A percentile compares a stretch with the other conserved stretches of the same genome.
phyloP scores from a whole-genome alignment of 306 rosid genomes.

The Cicer chorassanicum region DNA sequence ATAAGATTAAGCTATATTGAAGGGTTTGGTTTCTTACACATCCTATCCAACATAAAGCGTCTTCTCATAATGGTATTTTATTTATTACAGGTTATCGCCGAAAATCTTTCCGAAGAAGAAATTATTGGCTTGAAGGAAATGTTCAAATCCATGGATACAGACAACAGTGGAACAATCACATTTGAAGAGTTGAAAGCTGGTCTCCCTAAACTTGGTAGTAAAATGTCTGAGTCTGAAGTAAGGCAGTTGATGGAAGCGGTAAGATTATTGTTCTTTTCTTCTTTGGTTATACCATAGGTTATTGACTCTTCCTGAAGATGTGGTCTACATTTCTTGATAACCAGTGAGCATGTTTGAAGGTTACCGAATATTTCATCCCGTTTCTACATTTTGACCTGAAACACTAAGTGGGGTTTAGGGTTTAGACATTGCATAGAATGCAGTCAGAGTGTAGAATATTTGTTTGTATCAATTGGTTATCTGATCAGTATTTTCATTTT shows the following conservation, averaged over 20 bases:
- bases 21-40: conserved; percentile 32
- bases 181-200: conserved; percentile 95
- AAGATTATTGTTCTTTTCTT: conserved; percentile 43
- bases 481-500: conserved; percentile 1
- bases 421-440: conserved; percentile 11
- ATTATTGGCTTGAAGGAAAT: conserved; percentile 95
- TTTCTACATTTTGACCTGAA: conserved; percentile 28
- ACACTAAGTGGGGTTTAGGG: not conserved
- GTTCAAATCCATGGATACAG: conserved; percentile 98
- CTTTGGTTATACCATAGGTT: conserved; percentile 12
- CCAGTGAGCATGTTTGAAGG: conserved; percentile 24
- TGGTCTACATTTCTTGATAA: conserved; percentile 26
- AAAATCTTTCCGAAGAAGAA: conserved; percentile 97
- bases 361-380: not conserved
- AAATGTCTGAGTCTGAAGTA: conserved; percentile 95
- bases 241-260: conserved; percentile 98
- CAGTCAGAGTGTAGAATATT: not conserved
- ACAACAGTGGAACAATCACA: conserved; percentile 95
- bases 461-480: not conserved
- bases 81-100: conserved; percentile 82
- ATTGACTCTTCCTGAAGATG: conserved; percentile 6
- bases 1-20: conserved; percentile 6
- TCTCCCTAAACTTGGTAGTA: conserved; percentile 88
- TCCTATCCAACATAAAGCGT: not conserved
- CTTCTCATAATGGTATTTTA: conserved; percentile 17